Conservation (phyloP, 805 yeast species). For the Candida pini region DNA sequence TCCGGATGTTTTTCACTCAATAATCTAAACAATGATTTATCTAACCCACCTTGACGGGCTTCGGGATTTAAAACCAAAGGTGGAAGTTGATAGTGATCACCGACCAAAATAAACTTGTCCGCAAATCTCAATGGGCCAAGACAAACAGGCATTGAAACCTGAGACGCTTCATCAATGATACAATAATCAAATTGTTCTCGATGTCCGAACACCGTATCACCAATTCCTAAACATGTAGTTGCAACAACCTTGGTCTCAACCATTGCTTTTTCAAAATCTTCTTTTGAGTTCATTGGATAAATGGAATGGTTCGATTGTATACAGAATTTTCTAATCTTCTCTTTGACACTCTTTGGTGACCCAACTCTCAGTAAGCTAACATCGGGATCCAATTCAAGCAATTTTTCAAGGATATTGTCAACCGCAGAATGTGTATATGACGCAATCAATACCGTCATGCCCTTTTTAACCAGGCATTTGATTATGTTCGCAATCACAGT, state of each 20-base stretch:
- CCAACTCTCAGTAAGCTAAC: slow-evolving; percentile 66
- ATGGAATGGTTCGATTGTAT: slow-evolving; percentile 35
- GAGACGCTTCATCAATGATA: slow-evolving; percentile 95
- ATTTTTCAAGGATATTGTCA: slow-evolving; percentile 79
- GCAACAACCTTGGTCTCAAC: slow-evolving; percentile 73
- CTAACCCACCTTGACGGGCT: slow-evolving; percentile 63
- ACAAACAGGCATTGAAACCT: slow-evolving; percentile 85
- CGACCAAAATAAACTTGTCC: slow-evolving; percentile 83
- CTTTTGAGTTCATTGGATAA: slow-evolving; percentile 27
- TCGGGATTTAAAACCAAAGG: slow-evolving; percentile 71
- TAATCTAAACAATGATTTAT: slow-evolving; percentile 68
- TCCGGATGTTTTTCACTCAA: slow-evolving; percentile 70
- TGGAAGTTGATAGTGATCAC: slow-evolving; percentile 91
- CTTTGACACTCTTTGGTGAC: slow-evolving; percentile 50
- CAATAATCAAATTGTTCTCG: slow-evolving; percentile 76
- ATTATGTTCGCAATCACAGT: slow-evolving; percentile 81
- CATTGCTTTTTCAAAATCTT: slow-evolving; percentile 43
- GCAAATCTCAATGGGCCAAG: slow-evolving; percentile 80
- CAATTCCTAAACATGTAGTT: slow-evolving; percentile 77
- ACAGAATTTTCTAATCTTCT: slow-evolving; percentile 48
- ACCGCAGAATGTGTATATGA: slow-evolving; percentile 96
- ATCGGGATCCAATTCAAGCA: slow-evolving; percentile 36
- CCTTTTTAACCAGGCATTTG: slow-evolving; percentile 48
- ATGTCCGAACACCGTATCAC: slow-evolving; percentile 51
- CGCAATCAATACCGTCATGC: slow-evolving; percentile 68